Evolutionary conservation across 768 basidiomycete genomes (phyloP).

Genomic region (Thelephora ganbajun): DNA sequence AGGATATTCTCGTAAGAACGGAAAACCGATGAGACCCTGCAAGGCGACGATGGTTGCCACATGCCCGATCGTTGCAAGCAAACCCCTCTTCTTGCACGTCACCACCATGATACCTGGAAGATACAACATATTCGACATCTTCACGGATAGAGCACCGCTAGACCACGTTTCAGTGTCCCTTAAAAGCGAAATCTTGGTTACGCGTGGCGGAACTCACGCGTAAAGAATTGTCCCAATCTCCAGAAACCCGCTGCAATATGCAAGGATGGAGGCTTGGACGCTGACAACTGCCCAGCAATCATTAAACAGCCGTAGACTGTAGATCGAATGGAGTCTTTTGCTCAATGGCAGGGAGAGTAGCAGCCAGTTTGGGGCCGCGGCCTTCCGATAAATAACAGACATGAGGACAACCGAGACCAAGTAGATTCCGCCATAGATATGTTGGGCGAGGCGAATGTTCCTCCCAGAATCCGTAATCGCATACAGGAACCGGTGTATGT

Average conservation of each 20-base stretch:
- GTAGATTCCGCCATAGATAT: conserved; percentile 69
- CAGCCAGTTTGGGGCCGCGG: conserved; percentile 58
- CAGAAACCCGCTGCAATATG: conserved; percentile 46
- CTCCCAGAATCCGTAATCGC: conserved; percentile 44
- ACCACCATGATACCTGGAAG: conserved; percentile 80
- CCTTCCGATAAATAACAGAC: conserved; percentile 53
- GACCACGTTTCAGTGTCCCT: conserved; percentile 6
- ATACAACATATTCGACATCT: conserved; percentile 90
- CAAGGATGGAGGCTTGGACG: conserved; percentile 51
- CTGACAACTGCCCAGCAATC: conserved; percentile 77
- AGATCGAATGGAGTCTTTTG: conserved; percentile 92
- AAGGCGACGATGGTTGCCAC: conserved; percentile 27
- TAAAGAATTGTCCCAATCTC: conserved; percentile 8
- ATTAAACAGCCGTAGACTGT: conserved; percentile 83
- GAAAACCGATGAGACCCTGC: conserved; percentile 51
- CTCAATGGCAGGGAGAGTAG: conserved; percentile 66
- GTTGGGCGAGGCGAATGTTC: conserved; percentile 54
- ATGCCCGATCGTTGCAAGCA: conserved; percentile 36
- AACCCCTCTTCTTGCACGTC: conserved; percentile 59
- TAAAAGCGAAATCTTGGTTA: not conserved
- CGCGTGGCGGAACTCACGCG: not conserved
- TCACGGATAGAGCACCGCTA: conserved; percentile 77
- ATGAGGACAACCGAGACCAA: conserved; percentile 47
- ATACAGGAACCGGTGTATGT: conserved; percentile 65
- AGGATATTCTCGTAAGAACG: conserved; percentile 52